phyloP scores from a whole-genome alignment of 441 rosid species.

The Jatropha multifida region DNA sequence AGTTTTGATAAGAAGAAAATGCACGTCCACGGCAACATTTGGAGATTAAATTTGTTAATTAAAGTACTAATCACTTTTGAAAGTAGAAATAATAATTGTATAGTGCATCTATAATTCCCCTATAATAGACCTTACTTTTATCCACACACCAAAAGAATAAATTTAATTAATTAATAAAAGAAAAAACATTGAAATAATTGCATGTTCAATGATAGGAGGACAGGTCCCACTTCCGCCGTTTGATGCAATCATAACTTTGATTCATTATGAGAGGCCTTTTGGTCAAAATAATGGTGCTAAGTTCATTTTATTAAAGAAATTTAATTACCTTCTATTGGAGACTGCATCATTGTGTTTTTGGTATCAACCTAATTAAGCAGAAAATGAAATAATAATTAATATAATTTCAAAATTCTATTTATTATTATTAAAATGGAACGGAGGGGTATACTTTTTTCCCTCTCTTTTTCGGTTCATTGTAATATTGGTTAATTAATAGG shows the following conservation, averaged over 20 bases:
- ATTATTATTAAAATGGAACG: no score
- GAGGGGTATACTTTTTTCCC: not conserved
- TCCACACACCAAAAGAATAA: not conserved
- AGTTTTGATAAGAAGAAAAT: no score
- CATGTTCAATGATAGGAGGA: conserved; percentile 30
- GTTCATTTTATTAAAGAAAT: conserved; percentile 2
- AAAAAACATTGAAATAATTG: conserved; percentile 31
- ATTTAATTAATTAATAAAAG: not conserved
- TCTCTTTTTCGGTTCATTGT: conserved; percentile 7
- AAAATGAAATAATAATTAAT: no score
- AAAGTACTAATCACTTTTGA: no score
- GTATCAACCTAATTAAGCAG: no score
- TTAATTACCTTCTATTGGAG: conserved; percentile 33
- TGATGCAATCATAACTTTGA: conserved; percentile 35
- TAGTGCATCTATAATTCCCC: conserved; percentile 27
- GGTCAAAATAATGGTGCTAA: conserved; percentile 31
- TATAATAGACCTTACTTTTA: conserved; percentile 25
- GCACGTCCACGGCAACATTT: no score
- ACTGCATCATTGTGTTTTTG: no score
- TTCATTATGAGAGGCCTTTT: conserved; percentile 17
- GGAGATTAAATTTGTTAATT: no score
- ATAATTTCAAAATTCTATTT: no score
- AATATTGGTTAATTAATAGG: conserved; percentile 1
- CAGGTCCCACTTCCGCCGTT: conserved; percentile 51
- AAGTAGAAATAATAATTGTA: no score